These are phyloP conservation scores for Suillus weaverae DNA, from an alignment of 768 basidiomycete genomes.

Conservation along the genomic window DNA sequence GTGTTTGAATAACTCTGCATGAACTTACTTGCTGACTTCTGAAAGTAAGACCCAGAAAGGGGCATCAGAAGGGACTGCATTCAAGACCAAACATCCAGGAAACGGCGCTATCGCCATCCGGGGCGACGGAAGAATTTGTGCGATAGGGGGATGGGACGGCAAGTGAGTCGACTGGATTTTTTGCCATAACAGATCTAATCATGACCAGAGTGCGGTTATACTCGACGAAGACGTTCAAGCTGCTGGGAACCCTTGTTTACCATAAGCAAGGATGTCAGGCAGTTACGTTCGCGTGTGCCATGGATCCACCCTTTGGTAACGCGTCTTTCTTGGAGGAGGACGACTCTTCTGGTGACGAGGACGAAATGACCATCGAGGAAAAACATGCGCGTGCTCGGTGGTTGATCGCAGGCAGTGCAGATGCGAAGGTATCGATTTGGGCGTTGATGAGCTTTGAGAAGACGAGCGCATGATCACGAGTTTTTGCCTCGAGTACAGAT, in stretches of 20 bases:
- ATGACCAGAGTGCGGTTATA: constrained; percentile 71
- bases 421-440: constrained; percentile 74
- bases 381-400: constrained; percentile 52
- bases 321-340: constrained; percentile 28
- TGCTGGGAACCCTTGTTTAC: constrained; percentile 80
- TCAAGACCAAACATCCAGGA: constrained; percentile 69
- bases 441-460: constrained; percentile 52
- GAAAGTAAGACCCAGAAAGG: constrained; percentile 17
- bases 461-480: background rate
- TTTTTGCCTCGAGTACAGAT: background rate
- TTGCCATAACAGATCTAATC: no score
- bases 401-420: constrained; percentile 66
- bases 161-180: no score
- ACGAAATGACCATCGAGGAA: constrained; percentile 49
- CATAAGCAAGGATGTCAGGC: constrained; percentile 80
- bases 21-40: constrained; percentile 4
- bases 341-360: constrained; percentile 41
- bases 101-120: constrained; percentile 74
- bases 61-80: constrained; percentile 29
- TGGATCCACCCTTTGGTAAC: background rate
- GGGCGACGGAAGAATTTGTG: constrained; percentile 75
- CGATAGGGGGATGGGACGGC: constrained; percentile 81
- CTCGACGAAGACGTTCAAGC: constrained; percentile 75
- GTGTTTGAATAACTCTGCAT: constrained; percentile 15
- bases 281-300: constrained; percentile 60